Conservation (phyloP, 2,329 filamentous ascomycete species). For the Trichoderma sp. region DNA sequence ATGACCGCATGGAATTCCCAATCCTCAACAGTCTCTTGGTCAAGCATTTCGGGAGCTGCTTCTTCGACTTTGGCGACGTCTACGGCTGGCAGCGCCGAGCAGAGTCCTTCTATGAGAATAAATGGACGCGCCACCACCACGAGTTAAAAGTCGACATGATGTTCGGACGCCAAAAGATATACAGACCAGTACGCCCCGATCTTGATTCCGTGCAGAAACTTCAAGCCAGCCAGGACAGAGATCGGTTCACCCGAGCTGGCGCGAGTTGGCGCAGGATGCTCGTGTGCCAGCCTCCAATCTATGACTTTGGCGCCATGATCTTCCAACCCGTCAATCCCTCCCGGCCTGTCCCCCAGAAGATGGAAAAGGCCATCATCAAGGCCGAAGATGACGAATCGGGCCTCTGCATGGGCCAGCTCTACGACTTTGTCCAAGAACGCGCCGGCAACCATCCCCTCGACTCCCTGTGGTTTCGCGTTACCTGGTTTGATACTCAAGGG, state of each 20-base stretch:
- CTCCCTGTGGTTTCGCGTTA: neutral
- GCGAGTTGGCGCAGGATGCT: constrained; percentile 11
- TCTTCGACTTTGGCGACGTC: neutral
- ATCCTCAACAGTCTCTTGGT: neutral
- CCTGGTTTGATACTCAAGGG: neutral
- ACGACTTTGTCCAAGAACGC: constrained; percentile 1
- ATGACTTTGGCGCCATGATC: neutral
- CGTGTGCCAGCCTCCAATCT: constrained; percentile 2
- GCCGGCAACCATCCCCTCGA: neutral
- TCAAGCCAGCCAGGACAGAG: neutral
- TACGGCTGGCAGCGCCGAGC: constrained; percentile 3
- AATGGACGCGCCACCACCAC: neutral
- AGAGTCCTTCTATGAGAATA: neutral
- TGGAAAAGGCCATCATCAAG: neutral
- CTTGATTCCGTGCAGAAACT: neutral
- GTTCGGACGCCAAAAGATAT: neutral
- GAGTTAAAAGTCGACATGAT: neutral
- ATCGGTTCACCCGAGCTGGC: neutral
- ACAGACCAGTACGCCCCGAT: neutral
- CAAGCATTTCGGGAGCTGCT: neutral
- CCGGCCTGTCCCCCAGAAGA: neutral
- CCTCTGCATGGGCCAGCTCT: constrained; percentile 8
- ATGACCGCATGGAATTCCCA: neutral
- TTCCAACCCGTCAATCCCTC: neutral
- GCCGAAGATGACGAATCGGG: neutral